Conservation (phyloP, 306 rosid genomes). For the Cercis canadensis region DNA sequence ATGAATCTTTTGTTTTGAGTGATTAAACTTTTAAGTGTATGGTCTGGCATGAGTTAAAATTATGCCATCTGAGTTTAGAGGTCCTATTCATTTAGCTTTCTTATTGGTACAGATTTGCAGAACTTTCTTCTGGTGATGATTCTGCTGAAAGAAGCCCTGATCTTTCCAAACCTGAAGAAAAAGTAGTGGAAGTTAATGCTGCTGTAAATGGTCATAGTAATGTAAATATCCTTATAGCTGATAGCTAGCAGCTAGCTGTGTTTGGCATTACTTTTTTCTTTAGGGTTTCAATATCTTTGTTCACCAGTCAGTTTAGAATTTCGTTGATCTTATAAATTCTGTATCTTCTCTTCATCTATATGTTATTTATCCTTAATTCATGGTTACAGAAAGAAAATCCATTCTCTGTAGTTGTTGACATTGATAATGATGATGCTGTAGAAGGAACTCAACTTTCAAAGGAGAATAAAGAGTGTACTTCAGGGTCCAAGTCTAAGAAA, state of each 20-base stretch:
- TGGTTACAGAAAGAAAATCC: slow-evolving; percentile 39
- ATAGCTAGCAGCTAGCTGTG: slow-evolving; percentile 16
- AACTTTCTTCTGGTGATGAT: slow-evolving; percentile 40
- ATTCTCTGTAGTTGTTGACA: slow-evolving; percentile 37
- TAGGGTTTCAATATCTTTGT: slow-evolving; percentile 18
- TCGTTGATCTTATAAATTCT: slow-evolving; percentile 21
- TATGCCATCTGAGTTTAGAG: slow-evolving; percentile 18
- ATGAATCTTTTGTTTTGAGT: slow-evolving; percentile 8
- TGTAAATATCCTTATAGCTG: slow-evolving; percentile 41
- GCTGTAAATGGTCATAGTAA: slow-evolving; percentile 25
- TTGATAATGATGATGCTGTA: slow-evolving; percentile 37
- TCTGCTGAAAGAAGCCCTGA: slow-evolving; percentile 45
- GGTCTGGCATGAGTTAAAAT: slow-evolving; percentile 17
- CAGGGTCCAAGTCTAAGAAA: slow-evolving; percentile 50
- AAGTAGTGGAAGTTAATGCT: slow-evolving; percentile 34
- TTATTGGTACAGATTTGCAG: slow-evolving; percentile 48
- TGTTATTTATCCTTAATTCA: slow-evolving; percentile 38
- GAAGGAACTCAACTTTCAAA: slow-evolving; percentile 42
- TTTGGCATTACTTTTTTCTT: slow-evolving; percentile 17
- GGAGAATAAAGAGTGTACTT: slow-evolving; percentile 50
- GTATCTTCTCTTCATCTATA: slow-evolving; percentile 26
- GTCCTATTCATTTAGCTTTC: slow-evolving; percentile 37
- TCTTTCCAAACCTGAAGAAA: slow-evolving; percentile 47
- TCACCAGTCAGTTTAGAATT: slow-evolving; percentile 18
- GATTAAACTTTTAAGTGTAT: slow-evolving; percentile 30